Conservation (phyloP, 345 rosid species). For the Lepidium africanum region DNA sequence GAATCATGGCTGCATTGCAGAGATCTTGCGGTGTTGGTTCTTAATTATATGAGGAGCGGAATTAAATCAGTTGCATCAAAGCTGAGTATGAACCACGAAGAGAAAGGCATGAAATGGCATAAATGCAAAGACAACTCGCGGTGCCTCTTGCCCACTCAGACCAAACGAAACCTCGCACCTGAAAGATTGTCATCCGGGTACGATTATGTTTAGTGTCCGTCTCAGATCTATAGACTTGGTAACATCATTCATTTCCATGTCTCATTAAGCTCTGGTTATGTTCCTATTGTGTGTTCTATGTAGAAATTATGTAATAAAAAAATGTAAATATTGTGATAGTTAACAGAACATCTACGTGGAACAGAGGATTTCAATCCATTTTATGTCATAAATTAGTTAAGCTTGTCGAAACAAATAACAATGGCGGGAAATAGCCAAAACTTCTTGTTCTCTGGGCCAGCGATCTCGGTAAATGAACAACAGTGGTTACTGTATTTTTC, state of each 20-base stretch:
- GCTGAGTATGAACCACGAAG: constrained; percentile 44
- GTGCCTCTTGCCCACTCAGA: constrained; percentile 50
- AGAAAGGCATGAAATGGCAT: constrained; percentile 43
- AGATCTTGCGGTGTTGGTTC: constrained; percentile 37
- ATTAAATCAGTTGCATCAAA: constrained; percentile 47
- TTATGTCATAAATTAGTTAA: background rate
- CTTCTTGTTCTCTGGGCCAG: background rate
- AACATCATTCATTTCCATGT: constrained; percentile 15
- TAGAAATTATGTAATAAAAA: constrained; percentile 5
- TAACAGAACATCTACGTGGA: background rate
- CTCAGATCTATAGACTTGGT: background rate
- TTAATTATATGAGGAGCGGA: constrained; percentile 52
- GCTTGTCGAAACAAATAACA: background rate
- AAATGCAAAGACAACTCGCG: constrained; percentile 62
- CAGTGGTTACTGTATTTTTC: background rate
- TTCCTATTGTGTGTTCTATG: constrained; percentile 1
- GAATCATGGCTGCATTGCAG: constrained; percentile 31
- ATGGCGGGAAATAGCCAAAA: background rate
- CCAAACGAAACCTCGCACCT: constrained; percentile 40
- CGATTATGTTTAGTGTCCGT: constrained; percentile 42
- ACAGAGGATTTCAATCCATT: background rate
- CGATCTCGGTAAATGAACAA: no score
- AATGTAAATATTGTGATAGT: constrained; percentile 23
- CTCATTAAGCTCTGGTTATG: background rate
- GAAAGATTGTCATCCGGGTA: constrained; percentile 38